Evolutionary conservation across 2,329 filamentous ascomycete species (phyloP).

Genomic region (Trichophyton schoenleinii): DNA sequence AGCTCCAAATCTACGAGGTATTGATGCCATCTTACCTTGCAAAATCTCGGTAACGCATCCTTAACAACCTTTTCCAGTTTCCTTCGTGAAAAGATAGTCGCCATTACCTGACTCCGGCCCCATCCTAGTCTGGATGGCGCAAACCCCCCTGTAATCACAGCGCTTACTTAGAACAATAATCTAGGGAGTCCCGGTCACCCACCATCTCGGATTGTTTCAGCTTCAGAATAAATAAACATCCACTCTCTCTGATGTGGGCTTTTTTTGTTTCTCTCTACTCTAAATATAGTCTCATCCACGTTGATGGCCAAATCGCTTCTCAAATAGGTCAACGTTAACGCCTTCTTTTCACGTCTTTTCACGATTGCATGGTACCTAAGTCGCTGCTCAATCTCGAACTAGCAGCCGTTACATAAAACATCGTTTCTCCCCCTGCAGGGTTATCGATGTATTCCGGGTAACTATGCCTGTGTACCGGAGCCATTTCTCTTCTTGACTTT

Average conservation of each 20-base stretch:
- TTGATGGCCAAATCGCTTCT: neutral
- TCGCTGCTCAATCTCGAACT: neutral
- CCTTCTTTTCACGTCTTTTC: neutral
- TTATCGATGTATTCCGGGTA: neutral
- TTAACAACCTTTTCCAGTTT: neutral
- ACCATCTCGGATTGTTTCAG: neutral
- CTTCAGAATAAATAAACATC: neutral
- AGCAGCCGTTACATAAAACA: neutral
- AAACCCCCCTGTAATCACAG: neutral
- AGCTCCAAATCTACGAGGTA: neutral
- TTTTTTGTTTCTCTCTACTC: neutral
- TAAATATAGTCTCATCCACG: neutral
- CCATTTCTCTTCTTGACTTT: neutral
- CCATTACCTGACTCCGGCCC: neutral
- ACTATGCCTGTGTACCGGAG: neutral
- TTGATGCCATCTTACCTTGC: neutral
- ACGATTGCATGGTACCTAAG: neutral
- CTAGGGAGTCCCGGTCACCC: neutral
- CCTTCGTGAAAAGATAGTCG: neutral
- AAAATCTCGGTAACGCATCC: too few species aligned
- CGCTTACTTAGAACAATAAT: neutral
- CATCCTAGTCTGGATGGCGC: neutral
- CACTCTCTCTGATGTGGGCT: neutral
- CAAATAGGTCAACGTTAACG: neutral
- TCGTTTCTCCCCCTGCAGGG: neutral